Base-by-base conservation (phyloP, 2,329 filamentous ascomycete species). In the Dactylonectria macrodidyma region DNA sequence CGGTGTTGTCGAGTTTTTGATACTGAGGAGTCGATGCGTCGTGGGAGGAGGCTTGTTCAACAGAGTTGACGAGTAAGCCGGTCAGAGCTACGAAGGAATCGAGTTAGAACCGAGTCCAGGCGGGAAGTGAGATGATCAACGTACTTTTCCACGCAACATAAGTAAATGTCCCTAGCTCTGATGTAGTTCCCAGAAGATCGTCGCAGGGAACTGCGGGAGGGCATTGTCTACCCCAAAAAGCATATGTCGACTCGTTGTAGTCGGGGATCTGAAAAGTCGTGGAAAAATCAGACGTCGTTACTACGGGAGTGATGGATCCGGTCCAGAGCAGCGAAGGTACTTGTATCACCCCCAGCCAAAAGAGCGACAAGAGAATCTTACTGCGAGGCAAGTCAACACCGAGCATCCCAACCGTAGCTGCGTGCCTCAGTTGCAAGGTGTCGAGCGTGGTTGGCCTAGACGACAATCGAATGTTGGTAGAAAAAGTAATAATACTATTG, bases 141-240 rank as follows among this genome's bases (percentile, higher is more conserved):
- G 12, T 48, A 48, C 46, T 48, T 48, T 48, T 48, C 46, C 46
- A 48, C 24, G 46, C 46, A 24, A 48, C 46, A 48, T 24, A 48
- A 5, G 46, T 48, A 12, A 30, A 48, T 5, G 22, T 48, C 46
- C 46, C 46, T 12, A 48, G 24, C 9, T 48, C 46, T 10, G 46
- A 48, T 11, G 46, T 26, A 14, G 22, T 48, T 6, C 46, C 46
- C 46, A 48, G 11, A 11, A 26, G 22, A 6, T 48, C 46, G 19
- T 48, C 19, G 46, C 46, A 48, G 26, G 46, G 19, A 12, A 22
- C 26, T 11, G 46, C 46, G 11, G 46, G 46, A 26, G 22, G 19
- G 7, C 46, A 48, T 22, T 48, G 14, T 24, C 9, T 14, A 12
- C 19, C 19, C 46, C 46, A 48, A 7, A 48, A 48, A 1, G 12